These are phyloP conservation scores for Trichoderma lentiforme DNA, from an alignment of 2,329 filamentous ascomycete genomes.

Conservation along the genomic window DNA sequence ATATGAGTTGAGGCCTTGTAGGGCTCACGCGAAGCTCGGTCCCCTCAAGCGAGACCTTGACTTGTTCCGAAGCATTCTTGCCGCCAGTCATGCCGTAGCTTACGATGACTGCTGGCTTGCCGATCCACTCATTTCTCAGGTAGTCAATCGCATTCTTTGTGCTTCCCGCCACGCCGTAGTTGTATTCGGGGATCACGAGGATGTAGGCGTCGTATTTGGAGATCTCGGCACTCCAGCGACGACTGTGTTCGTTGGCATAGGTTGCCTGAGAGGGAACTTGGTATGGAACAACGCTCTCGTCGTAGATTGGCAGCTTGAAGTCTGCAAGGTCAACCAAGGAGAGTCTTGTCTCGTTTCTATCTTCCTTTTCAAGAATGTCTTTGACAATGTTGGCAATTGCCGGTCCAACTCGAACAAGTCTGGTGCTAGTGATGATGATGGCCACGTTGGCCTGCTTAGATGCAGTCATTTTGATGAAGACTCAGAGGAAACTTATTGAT, in stretches of 20 bases:
- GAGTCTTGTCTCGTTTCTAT: background rate
- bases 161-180: background rate
- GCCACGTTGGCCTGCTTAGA: background rate
- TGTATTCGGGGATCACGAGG: background rate
- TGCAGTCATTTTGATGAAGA: background rate
- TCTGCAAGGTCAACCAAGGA: background rate
- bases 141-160: conserved; percentile 9
- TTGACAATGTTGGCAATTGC: background rate
- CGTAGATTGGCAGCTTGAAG: background rate
- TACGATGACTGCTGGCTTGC: background rate
- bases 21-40: background rate
- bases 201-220: background rate
- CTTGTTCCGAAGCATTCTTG: background rate
- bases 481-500: background rate
- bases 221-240: background rate
- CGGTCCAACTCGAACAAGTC: background rate
- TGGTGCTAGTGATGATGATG: conserved; percentile 4
- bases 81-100: background rate
- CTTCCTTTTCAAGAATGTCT: background rate
- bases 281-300: background rate
- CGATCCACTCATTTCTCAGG: background rate
- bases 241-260: background rate
- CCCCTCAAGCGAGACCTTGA: background rate
- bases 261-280: background rate
- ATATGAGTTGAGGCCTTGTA: background rate